phyloP scores from a whole-genome alignment of 75 land plant genomes.

The Cupressus sempervirens region DNA sequence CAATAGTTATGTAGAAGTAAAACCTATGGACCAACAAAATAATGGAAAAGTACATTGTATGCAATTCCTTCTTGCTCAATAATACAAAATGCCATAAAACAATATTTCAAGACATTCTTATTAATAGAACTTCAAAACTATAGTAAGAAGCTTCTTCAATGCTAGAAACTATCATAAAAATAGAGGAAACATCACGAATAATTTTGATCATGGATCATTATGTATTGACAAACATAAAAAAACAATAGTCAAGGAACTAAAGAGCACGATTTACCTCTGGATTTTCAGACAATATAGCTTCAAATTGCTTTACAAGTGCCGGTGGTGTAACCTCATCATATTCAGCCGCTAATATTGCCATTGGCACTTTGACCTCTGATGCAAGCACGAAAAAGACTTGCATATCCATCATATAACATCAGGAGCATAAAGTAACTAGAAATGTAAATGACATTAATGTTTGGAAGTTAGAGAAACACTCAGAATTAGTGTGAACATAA shows the following conservation, averaged over 20 bases:
- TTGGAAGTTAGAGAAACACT: background rate
- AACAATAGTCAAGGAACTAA: too few species aligned
- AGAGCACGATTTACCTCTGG: too few species aligned
- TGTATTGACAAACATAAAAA: too few species aligned
- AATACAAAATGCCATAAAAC: background rate
- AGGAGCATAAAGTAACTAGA: background rate
- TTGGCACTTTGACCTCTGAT: constrained; percentile 30
- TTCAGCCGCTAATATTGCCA: constrained; percentile 39
- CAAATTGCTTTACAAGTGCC: constrained; percentile 20
- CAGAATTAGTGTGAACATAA: background rate
- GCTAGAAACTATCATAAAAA: too few species aligned
- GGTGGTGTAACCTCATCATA: constrained; percentile 22
- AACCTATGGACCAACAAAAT: background rate
- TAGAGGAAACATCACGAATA: too few species aligned
- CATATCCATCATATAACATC: background rate
- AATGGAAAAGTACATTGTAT: background rate
- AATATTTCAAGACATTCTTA: background rate
- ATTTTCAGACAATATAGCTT: constrained; percentile 16
- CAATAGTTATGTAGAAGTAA: background rate
- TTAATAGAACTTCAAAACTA: background rate
- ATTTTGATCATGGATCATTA: too few species aligned
- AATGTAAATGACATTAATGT: background rate
- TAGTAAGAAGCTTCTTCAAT: too few species aligned
- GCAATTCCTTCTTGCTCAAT: too few species aligned
- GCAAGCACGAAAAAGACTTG: background rate